Evolutionary conservation across 306 rosid species (phyloP).

Genomic region (Canavalia gladiata): DNA sequence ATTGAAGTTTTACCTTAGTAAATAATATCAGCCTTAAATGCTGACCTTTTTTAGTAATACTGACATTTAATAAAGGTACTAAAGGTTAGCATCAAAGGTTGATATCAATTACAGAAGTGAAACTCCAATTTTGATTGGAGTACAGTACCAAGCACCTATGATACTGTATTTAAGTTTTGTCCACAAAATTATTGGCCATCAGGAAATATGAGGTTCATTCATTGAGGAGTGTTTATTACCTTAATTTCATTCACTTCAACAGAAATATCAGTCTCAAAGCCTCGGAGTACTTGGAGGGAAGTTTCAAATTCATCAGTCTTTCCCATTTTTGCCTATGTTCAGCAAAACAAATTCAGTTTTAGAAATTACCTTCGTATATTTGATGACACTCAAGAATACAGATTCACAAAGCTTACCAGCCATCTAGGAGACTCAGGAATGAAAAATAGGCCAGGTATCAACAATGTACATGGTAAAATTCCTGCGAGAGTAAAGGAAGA

Average conservation of each 20-base stretch:
- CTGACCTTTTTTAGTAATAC: too few species aligned
- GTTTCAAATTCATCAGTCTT: slow-evolving; percentile 93
- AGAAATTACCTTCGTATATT: slow-evolving; percentile 36
- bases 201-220: slow-evolving; percentile 31
- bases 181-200: slow-evolving; percentile 4
- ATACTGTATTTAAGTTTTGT: too few species aligned
- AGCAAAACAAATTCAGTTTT: slow-evolving; percentile 36
- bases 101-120: too few species aligned
- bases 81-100: too few species aligned
- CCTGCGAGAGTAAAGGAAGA: slow-evolving; percentile 61
- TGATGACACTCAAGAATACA: slow-evolving; percentile 31
- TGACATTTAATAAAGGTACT: too few species aligned
- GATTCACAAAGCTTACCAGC: slow-evolving; percentile 71
- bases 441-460: slow-evolving; percentile 95
- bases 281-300: slow-evolving; percentile 96
- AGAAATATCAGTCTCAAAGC: slow-evolving; percentile 88
- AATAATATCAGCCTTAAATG: too few species aligned
- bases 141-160: too few species aligned
- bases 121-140: too few species aligned
- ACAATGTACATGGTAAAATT: slow-evolving; percentile 81
- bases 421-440: slow-evolving; percentile 98
- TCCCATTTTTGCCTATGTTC: slow-evolving; percentile 91
- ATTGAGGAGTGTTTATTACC: slow-evolving; percentile 45
- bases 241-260: slow-evolving; percentile 86
- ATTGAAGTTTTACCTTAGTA: too few species aligned